These are phyloP conservation scores for Effrenium voratum DNA, from an alignment of 73 alveolate species.

Conservation along the genomic window DNA sequence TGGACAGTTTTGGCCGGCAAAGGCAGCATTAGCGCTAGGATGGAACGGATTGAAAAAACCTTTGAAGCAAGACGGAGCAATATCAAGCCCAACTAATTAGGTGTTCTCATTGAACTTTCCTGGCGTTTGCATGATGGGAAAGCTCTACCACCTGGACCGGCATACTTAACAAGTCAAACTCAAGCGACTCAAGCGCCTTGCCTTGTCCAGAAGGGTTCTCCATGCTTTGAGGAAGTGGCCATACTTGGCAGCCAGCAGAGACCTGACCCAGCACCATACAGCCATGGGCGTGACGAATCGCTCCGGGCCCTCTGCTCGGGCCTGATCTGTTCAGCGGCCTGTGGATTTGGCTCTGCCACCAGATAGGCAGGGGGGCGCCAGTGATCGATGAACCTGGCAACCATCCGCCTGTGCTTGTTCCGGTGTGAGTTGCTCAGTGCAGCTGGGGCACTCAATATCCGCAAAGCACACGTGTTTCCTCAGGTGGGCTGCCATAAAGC, in stretches of 20 bases:
- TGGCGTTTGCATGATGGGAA: too few species aligned
- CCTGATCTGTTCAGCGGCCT: slow-evolving; percentile 52
- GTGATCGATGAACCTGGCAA: slow-evolving; percentile 51
- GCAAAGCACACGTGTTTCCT: neutral
- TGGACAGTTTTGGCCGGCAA: too few species aligned
- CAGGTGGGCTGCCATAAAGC: neutral
- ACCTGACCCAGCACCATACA: neutral
- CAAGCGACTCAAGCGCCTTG: too few species aligned
- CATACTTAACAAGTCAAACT: too few species aligned
- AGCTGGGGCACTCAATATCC: too few species aligned
- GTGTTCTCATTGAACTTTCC: too few species aligned
- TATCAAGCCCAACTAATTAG: too few species aligned
- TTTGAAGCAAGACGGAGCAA: too few species aligned
- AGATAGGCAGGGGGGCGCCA: slow-evolving; percentile 92
- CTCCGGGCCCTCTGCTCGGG: neutral
- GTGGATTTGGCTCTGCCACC: slow-evolving; percentile 73
- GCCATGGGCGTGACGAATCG: neutral
- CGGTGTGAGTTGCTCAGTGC: neutral
- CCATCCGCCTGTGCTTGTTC: neutral
- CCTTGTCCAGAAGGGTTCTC: slow-evolving; percentile 76
- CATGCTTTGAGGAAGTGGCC: slow-evolving; percentile 86
- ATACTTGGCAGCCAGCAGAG: slow-evolving; percentile 59
- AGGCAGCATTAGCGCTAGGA: too few species aligned
- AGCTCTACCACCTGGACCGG: too few species aligned
- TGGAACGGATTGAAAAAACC: too few species aligned